Base-by-base conservation (phyloP, 129 eudicot genomes). In the Sambucus nigra region DNA sequence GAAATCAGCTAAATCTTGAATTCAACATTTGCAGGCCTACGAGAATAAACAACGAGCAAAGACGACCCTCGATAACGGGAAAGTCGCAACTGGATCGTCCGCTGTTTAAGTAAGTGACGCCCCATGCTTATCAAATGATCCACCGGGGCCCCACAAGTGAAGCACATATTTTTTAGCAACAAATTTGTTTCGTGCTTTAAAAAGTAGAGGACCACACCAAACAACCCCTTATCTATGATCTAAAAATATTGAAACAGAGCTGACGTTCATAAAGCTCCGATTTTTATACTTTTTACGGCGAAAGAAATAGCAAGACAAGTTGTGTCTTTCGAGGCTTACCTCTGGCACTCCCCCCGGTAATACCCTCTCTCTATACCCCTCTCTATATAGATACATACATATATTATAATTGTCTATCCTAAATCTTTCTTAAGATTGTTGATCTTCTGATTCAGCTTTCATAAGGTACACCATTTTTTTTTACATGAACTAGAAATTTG, bases 251-350 rank as follows among this genome's bases (percentile, higher is more conserved):
- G 48, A 9, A 20, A 13, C 19, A 42, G n/a, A 40, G 16, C 46
- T 40, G 46, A 7, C 46, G 48, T 7, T 42, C 19, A 18, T 42
- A 16, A 42, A 42, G 14, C 18, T 27, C 57, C 29, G 3, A 22
- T 15, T 35, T 12, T 47, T 21, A 52, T 52, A 24, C 18, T 14
- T 32, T 55, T 31, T 18, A 41, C 3, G 0, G 20, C 14, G 48
- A 13, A 20, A 1, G 19, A n/a, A 13, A 13, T 2, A 42, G 9
- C 1, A 35, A 35, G 9, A 35, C 8, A 35, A 35, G 9, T 42
- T 42, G 19, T 42, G 48, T 13, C 2, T 16, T 13, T 42, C 48
- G 20, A 42, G 48, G 48, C 48, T 50, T 47, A 58, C 70, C 64
- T 10, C 5, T 3, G 55, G 32, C 32, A 25, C 33, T 17, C 14